Evolutionary conservation across 2,329 filamentous ascomycete genomes (phyloP).

Genomic region (Fusarium brachygibbosum): DNA sequence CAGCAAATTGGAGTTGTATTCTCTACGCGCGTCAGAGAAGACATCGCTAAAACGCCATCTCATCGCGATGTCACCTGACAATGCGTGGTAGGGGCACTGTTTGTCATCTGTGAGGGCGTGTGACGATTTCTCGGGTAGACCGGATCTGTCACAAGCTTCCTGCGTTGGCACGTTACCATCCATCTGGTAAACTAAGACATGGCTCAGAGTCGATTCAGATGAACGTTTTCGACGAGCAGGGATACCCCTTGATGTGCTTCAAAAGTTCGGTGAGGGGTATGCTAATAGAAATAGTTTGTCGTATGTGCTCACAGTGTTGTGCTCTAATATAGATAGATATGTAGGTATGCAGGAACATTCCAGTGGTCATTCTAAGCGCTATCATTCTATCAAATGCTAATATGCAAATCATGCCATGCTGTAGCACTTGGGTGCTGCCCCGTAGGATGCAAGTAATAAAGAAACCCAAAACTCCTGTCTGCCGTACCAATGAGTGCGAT

Average conservation of each 20-base stretch:
- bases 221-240: background rate
- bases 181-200: background rate
- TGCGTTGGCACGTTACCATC: background rate
- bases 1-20: constrained; percentile 9
- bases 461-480: constrained; percentile 9
- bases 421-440: constrained; percentile 13
- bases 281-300: background rate
- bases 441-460: constrained; percentile 10
- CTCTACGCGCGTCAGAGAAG: too few species aligned
- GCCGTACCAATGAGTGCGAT: constrained; percentile 6
- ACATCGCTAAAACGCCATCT: constrained; percentile 4
- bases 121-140: background rate
- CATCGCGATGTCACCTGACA: constrained; percentile 14
- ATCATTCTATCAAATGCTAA: constrained; percentile 12
- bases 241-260: background rate
- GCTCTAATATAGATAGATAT: background rate
- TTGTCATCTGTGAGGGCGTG: background rate
- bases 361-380: background rate
- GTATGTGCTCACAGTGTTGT: background rate
- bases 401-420: constrained; percentile 3
- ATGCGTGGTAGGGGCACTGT: background rate
- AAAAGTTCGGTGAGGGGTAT: background rate
- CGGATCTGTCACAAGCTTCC: background rate
- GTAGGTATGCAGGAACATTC: background rate
- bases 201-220: background rate